Evolutionary conservation across 1,284 basidiomycete genomes (phyloP), one percentile per base, ranked within the genome.

Genomic region (Malassezia cuniculi): DNA sequence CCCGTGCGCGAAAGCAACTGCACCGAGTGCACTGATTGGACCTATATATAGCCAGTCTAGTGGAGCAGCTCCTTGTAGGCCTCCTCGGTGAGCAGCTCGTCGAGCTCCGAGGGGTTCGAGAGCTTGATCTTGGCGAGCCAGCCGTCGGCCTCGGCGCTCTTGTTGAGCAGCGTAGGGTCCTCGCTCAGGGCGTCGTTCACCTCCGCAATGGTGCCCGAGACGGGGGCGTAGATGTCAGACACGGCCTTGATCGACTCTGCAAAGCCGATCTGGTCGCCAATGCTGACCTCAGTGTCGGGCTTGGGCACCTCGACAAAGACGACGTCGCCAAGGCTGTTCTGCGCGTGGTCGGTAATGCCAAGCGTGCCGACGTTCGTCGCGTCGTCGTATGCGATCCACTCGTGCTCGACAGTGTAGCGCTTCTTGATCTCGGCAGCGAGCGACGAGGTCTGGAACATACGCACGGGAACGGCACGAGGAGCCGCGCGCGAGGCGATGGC

Each of bases 181-280:
- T 72, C 74, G 34, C 75, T 73, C 34, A 97, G 74, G 16, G 56
- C 69, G 47, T 78, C 72, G 70, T 97, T 97, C 58, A 94, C 78
- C 59, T 78, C 79, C 51, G 78, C 73, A 25, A 97, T 72, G 12
- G 74, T 75, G 9, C 90, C 93, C 5, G 85, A 84, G 28, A 95
- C 77, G 25, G 90, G 93, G 7, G 89, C 85, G 70, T 85, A 97
- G 66, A 94, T 90, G 69, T 94, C 89, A 6, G 87, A 93, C 22
- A 87, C 86, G 27, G 89, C 86, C 70, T 99, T 99, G 51, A 97
- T 54, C 49, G 86, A 93, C 71, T 97, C 90, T 18, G 97, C 86
- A 6, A 86, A 85, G 39, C 93, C 90, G 63, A 95, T 84, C 57
- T 81, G 73, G 42, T 87, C 90, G 94, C 85, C 86, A 69, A 81